A percentile compares a stretch with the other conserved stretches of the same genome.
Conservation (phyloP, 148 eudicot species). For the Persicaria tinctoria region DNA sequence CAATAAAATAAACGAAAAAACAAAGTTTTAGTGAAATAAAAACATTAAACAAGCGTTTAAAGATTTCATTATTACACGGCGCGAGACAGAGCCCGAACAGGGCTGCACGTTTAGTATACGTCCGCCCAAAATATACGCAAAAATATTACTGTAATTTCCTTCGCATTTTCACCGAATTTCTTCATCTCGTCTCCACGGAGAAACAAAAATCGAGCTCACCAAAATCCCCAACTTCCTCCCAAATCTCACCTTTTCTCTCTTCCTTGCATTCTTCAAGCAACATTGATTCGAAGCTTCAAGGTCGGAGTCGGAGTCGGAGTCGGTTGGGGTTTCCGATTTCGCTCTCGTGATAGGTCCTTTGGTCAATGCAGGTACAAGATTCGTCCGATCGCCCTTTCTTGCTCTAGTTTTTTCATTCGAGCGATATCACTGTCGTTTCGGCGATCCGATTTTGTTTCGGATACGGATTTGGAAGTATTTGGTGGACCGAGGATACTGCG, state of each 20-base stretch:
- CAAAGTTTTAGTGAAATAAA: background rate
- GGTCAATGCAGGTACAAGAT: slow-evolving; percentile 5
- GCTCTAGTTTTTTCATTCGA: background rate
- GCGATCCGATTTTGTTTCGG: background rate
- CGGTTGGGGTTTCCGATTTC: background rate
- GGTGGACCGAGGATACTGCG: background rate
- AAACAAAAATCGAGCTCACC: background rate
- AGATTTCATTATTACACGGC: background rate
- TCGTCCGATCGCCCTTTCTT: background rate
- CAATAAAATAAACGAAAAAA: background rate
- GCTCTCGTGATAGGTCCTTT: background rate
- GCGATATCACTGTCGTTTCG: background rate
- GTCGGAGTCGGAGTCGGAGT: background rate
- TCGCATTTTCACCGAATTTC: slow-evolving; percentile 3
- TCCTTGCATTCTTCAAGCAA: background rate
- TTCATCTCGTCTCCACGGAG: background rate
- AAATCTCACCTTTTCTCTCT: background rate
- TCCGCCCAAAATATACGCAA: background rate
- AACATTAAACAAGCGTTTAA: background rate
- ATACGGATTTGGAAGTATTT: slow-evolving; percentile 1
- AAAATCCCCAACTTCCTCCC: background rate
- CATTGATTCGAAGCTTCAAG: background rate
- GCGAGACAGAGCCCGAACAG: background rate
- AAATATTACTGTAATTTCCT: background rate
- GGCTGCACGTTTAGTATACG: slow-evolving; percentile 5